Evolutionary conservation across 306 rosid species (phyloP).

Genomic region (Rosa chinensis): DNA sequence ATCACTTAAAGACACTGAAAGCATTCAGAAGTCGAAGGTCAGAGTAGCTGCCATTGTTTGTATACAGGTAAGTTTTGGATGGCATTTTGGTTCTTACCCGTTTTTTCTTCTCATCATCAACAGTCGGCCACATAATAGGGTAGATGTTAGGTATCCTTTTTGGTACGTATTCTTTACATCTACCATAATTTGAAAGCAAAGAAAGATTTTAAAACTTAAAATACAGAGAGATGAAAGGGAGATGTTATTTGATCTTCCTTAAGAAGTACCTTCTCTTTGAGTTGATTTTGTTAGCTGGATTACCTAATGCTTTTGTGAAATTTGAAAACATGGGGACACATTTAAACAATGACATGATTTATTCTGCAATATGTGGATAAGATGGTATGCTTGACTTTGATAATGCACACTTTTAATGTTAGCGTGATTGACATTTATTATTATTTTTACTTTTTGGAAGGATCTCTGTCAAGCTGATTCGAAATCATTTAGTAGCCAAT

Average conservation of each 20-base stretch:
- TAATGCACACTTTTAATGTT: background rate
- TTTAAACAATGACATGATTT: background rate
- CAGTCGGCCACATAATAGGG: background rate
- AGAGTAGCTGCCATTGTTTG: slow-evolving; percentile 85
- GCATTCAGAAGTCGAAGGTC: slow-evolving; percentile 56
- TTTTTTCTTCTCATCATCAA: background rate
- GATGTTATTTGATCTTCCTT: background rate
- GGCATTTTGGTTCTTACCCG: background rate
- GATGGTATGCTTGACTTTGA: background rate
- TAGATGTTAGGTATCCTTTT: background rate
- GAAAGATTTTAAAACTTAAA: background rate
- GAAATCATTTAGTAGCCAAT: slow-evolving; percentile 76
- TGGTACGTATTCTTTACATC: background rate
- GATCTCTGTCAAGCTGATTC: slow-evolving; percentile 94
- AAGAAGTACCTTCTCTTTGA: background rate
- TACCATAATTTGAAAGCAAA: background rate
- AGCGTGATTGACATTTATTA: background rate
- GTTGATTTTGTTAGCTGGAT: background rate
- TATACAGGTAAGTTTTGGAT: slow-evolving; percentile 62
- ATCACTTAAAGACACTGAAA: slow-evolving; percentile 48
- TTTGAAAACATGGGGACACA: background rate
- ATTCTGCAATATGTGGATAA: background rate
- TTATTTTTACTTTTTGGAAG: slow-evolving; percentile 40
- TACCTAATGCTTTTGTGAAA: background rate
- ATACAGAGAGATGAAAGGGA: background rate